Conservation (phyloP, 2,329 filamentous ascomycete genomes). For the Epichloe bromicola region DNA sequence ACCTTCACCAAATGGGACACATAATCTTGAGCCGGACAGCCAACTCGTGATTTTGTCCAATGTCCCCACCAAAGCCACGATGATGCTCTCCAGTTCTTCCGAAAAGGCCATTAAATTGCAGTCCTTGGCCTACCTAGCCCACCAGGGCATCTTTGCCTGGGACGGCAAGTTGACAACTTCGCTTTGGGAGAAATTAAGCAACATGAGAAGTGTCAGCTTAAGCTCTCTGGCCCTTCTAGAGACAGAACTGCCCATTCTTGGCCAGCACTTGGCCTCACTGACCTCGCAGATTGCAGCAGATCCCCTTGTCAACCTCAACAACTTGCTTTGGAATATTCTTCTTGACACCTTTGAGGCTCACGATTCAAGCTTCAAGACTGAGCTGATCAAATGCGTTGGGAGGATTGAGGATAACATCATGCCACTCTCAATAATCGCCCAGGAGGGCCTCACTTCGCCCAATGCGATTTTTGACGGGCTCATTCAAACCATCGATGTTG, state of each 20-base stretch:
- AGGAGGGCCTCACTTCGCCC: constrained; percentile 1
- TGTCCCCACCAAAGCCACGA: constrained; percentile 20
- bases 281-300: constrained; percentile 36
- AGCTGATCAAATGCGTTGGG: constrained; percentile 15
- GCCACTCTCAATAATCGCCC: constrained; percentile 2
- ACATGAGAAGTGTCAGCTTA: constrained; percentile 39
- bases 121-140: constrained; percentile 33
- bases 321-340: constrained; percentile 34
- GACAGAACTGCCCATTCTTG: constrained; percentile 49
- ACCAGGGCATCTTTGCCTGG: constrained; percentile 25
- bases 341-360: constrained; percentile 28
- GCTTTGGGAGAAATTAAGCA: constrained; percentile 42
- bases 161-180: constrained; percentile 28
- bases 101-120: constrained; percentile 30
- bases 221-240: constrained; percentile 50
- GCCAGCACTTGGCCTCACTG: constrained; percentile 38
- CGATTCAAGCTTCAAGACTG: constrained; percentile 18
- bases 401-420: constrained; percentile 12
- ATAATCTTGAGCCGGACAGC: constrained; percentile 8
- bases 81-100: constrained; percentile 20
- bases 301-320: constrained; percentile 34
- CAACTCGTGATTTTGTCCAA: constrained; percentile 37
- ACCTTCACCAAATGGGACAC: constrained; percentile 2
- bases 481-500: constrained; percentile 14
- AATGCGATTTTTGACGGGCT: constrained; percentile 12